Base-by-base conservation (phyloP, 495 filamentous ascomycete species). In the Penicillium diatomitis region DNA sequence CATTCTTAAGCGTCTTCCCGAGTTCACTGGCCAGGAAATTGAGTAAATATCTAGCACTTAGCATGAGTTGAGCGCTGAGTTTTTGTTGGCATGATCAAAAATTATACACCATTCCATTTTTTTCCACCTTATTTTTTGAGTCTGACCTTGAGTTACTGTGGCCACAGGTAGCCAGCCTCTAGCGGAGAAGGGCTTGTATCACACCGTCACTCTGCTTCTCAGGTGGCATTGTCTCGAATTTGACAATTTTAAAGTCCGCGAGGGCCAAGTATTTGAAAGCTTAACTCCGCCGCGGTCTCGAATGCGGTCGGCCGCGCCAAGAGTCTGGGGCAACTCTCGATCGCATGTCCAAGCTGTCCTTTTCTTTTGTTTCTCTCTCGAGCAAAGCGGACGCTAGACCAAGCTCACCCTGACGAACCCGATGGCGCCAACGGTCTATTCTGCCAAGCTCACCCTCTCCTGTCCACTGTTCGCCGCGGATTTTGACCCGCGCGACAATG, bases 391-490 rank as follows among this genome's bases (percentile, higher is more conserved):
- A 11, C 50, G 32, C 20, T 20, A 47, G 40, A 39, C 32, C 38
- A 43, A 11, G 7, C 33, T 33, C 40, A 40, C 40, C 28, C 8
- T 20, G 20, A 20, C 47, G 29, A n/a, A 49, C 63, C 36, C 36
- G 7, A 74, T 74, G 71, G 69, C 81, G 49, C 77, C 79, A 28
- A 64, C 69, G 42, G 66, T 83, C 39, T 62, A 77, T 46, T 80
- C 71, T 31, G 78, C 84, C 45, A 88, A 84, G 62, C 67, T 80
- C 49, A 88, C 80, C 11, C 77, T 95, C 47, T 79, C 81, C 27
- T 96, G 91, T 61, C 91, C 92, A n/a, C 75, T 96, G 37, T 96
- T 88, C 65, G 79, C 87, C 12, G 86, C 85, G 53, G 91, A 89
- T 61, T 96, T 96, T 65, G 87, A 92, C 60, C 85, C 87, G 44